phyloP scores from a whole-genome alignment of 225 moss, liverwort and hornwort species.

The Pseudoscleropodium purum region DNA sequence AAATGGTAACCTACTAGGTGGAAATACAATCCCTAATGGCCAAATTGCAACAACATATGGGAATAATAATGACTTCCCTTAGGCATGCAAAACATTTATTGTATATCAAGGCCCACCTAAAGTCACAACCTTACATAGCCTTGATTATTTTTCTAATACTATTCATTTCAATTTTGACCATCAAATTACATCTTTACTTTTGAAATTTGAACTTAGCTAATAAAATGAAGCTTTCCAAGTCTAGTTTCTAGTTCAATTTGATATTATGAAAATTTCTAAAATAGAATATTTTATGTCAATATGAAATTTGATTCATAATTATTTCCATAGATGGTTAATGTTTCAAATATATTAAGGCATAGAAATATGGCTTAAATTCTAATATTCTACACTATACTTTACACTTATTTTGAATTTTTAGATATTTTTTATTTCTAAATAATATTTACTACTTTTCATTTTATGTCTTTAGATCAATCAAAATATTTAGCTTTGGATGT shows the following conservation, averaged over 20 bases:
- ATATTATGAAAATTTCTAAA: background rate
- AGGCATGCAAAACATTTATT: background rate
- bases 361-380: background rate
- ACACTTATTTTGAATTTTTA: background rate
- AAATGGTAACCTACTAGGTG: background rate
- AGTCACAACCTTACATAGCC: too few species aligned
- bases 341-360: background rate
- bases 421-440: background rate
- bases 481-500: background rate
- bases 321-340: background rate
- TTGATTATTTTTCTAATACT: background rate
- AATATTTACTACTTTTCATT: background rate
- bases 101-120: background rate
- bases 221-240: background rate
- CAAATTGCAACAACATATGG: background rate
- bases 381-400: background rate
- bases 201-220: background rate
- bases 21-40: background rate
- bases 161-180: background rate
- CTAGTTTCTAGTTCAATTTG: background rate
- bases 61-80: background rate
- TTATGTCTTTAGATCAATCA: background rate
- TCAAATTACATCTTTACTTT: background rate
- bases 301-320: background rate
- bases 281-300: background rate